Conservation (phyloP, 352 stramenopile genomes). For the Phytophthora aleatoria region DNA sequence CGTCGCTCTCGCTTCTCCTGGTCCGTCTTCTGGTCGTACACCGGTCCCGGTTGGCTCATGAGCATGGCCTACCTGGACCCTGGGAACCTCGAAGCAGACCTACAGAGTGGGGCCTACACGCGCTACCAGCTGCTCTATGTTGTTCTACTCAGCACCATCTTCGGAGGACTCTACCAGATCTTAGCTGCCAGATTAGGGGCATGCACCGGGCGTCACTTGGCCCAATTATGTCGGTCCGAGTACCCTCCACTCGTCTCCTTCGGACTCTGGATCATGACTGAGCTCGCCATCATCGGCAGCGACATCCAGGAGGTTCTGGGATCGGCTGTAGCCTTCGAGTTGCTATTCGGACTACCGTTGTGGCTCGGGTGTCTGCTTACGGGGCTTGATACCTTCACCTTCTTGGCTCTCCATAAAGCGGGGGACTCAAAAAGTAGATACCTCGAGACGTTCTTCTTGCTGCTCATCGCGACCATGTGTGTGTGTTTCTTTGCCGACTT, state of each 20-base stretch:
- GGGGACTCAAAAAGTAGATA: constrained; percentile 56
- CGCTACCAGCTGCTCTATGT: constrained; percentile 88
- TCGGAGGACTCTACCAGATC: constrained; percentile 89
- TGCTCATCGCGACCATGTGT: constrained; percentile 93
- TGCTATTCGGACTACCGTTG: constrained; percentile 73
- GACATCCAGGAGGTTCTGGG: constrained; percentile 85
- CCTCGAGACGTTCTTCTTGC: constrained; percentile 92
- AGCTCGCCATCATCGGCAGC: constrained; percentile 88
- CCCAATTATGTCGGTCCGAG: constrained; percentile 69
- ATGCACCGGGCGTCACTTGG: constrained; percentile 83
- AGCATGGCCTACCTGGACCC: constrained; percentile 92
- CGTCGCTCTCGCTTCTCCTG: constrained; percentile 49
- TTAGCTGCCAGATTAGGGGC: constrained; percentile 88
- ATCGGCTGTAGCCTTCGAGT: constrained; percentile 82
- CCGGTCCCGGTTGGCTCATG: constrained; percentile 66
- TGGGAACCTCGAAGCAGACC: constrained; percentile 92
- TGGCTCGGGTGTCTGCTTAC: constrained; percentile 77
- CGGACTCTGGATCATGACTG: constrained; percentile 85
- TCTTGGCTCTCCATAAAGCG: constrained; percentile 83
- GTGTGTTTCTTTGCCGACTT: constrained; percentile 94
- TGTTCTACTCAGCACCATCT: constrained; percentile 80
- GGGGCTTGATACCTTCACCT: constrained; percentile 87
- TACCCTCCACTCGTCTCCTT: constrained; percentile 60
- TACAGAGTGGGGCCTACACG: constrained; percentile 88
- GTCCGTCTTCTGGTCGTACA: constrained; percentile 60